Evolutionary conservation across 1,284 basidiomycete species (phyloP), one percentile per base, ranked within the genome.

Genomic region (Rhodotorula sp.): DNA sequence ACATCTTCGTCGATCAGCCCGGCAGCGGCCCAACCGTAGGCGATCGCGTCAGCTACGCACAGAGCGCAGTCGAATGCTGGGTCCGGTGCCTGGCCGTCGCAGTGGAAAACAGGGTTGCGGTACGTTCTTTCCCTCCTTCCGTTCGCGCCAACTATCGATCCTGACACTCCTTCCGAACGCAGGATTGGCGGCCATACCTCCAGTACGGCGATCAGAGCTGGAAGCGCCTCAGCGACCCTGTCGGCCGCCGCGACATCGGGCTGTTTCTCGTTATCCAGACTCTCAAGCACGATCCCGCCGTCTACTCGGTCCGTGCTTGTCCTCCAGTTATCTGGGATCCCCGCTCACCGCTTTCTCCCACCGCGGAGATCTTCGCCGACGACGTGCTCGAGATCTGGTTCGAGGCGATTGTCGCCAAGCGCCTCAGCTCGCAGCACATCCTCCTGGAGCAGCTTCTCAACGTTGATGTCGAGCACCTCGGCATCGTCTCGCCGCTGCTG

Each of bases 21-120:
- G 64, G 51, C 0, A 59, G 41, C 27, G 65, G 63, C 4, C 67
- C 72, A 4, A 72, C 56, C 1, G 25, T 78, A 63, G 7, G 83
- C 78, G 65, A 75, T 62, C 76, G 78, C 70, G 57, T 81, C 80
- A 67, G 81, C 10, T 75, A 79, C 46, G 71, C 80, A 2, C 86
- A 88, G 73, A 79, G 83, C 51, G 87, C 91, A 82, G 85, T 92
- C 32, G 87, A 89, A 72, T 90, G 88, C 77, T 95, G 91, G 91
- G 85, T 90, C 6, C 87, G 88, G 15, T 93, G 90, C 77, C 88
- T 87, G 0, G 85, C 85, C 50, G 86, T 91, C 34, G 79, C 90
- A 21, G 87, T 91, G 17, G 86, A 87, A 66, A 88, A 89, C 71
- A 84, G 84, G 21, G 81, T 84, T 69, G 82, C 84, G 77, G 88